Conservation (phyloP, 2,329 filamentous ascomycete species). For the Ampelomyces quisqualis region DNA sequence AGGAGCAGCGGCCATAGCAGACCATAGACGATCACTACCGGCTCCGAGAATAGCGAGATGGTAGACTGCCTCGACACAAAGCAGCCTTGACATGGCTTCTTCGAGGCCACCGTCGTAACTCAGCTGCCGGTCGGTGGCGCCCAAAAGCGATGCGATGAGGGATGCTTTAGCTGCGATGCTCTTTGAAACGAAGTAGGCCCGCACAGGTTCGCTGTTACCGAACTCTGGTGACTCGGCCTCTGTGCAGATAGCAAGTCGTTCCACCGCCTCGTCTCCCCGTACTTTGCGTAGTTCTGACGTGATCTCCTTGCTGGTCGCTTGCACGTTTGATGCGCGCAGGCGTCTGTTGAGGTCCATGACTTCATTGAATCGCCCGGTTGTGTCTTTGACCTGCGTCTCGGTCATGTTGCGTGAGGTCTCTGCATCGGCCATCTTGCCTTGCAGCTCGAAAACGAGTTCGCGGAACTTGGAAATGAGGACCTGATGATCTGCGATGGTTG, state of each 20-base stretch:
- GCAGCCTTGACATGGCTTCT: conserved; percentile 67
- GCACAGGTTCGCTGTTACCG: conserved; percentile 78
- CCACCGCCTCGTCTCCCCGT: conserved; percentile 82
- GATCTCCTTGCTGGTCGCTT: conserved; percentile 91
- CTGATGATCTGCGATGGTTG: conserved; percentile 80
- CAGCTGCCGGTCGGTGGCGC: conserved; percentile 56
- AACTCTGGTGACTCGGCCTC: conserved; percentile 59
- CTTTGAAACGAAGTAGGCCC: conserved; percentile 84
- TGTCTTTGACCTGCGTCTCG: conserved; percentile 87
- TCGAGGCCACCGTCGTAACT: conserved; percentile 70
- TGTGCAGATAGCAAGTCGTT: conserved; percentile 73
- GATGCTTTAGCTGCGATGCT: conserved; percentile 81
- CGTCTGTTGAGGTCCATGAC: conserved; percentile 98
- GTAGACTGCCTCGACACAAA: conserved; percentile 71
- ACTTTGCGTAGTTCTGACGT: conserved; percentile 84
- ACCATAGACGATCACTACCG: conserved; percentile 82
- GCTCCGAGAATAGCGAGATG: conserved; percentile 80
- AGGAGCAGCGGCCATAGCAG: conserved; percentile 75
- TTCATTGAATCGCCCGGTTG: conserved; percentile 81
- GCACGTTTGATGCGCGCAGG: conserved; percentile 83
- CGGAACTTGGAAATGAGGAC: conserved; percentile 87
- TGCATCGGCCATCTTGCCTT: conserved; percentile 88
- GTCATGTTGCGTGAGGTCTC: conserved; percentile 88
- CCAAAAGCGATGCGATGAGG: conserved; percentile 16
- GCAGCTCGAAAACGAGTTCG: conserved; percentile 81